phyloP scores from a whole-genome alignment of 352 stramenopile species.

The Phytopythium sindhum region DNA sequence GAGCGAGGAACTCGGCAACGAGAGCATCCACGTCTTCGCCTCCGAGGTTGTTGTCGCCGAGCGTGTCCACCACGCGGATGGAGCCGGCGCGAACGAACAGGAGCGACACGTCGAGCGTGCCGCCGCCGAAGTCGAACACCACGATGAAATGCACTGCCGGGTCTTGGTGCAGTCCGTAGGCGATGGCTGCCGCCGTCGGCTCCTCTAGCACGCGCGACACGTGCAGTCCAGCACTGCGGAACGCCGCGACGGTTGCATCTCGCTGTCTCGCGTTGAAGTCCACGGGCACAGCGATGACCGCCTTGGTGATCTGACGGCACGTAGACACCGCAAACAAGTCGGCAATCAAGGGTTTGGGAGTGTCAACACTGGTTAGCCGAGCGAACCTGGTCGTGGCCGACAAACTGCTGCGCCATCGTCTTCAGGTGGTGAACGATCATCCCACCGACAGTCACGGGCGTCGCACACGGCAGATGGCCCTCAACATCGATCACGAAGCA shows the following conservation, averaged over 20 bases:
- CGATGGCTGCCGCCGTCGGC: constrained; percentile 94
- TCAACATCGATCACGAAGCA: constrained; percentile 45
- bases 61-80: constrained; percentile 95
- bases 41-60: constrained; percentile 82
- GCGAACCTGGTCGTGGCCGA: constrained; percentile 54
- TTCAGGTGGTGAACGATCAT: constrained; percentile 43
- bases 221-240: constrained; percentile 37
- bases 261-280: constrained; percentile 48
- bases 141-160: constrained; percentile 91
- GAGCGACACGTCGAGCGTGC: constrained; percentile 93
- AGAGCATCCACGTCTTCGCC: constrained; percentile 92
- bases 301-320: constrained; percentile 53
- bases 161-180: constrained; percentile 94
- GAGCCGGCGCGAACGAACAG: constrained; percentile 93
- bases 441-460: constrained; percentile 41
- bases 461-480: constrained; percentile 39
- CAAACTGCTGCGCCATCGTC: constrained; percentile 40
- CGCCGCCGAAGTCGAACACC: constrained; percentile 95
- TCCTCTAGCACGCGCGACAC: constrained; percentile 73
- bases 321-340: background rate
- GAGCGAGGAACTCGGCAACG: constrained; percentile 85
- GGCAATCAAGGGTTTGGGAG: background rate
- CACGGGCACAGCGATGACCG: constrained; percentile 60
- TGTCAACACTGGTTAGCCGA: background rate
- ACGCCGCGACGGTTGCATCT: constrained; percentile 39